Base-by-base conservation (phyloP, 352 stramenopile species). In the Plasmopara halstedii region DNA sequence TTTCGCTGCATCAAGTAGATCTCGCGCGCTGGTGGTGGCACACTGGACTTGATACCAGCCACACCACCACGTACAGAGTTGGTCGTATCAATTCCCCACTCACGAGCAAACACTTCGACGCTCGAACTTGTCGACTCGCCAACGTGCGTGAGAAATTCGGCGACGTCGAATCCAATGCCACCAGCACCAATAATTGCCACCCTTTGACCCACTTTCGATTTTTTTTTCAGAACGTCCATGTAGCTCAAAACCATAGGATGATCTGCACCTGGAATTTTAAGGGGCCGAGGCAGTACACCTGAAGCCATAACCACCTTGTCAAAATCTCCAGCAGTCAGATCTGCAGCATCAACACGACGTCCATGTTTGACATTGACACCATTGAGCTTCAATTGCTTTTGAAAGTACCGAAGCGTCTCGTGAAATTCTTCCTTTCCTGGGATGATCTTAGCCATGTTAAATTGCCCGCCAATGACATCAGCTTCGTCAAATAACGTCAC, bases 111-210 rank as follows among this genome's bases (percentile, higher is more conserved):
- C 31, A 85, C 64, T 32, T 87, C 58, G 2, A 95, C 52, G 26
- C 85, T 83, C 1, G 88, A 66, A 25, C 68, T 82, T 14, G 74
- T 62, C 9, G 73, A 84, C 42, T 72, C 67, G 36, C 74, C 73
- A 6, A 85, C 67, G 57, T 97, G 83, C 9, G 93, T 72, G 15
- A 98, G 58, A 55, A 91, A 98, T 58, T 99, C 95, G 10, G 88
- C 80, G 6, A 99, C 89, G 73, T 99, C 95, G 58, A 98, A 99
- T n/a, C 95, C 95, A 54, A 99, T 99, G 4, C 95, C 95, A 48
- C 95, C 95, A 19, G 95, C 94, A 29, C 95, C 95, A 58, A 99
- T 96, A 27, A 99, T 70, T 2, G 94, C 95, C 10, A 99, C 95
- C 8, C 79, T 79, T 38, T 95, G 68, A 25, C 95, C 95, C 14